phyloP scores from a whole-genome alignment of 306 rosid genomes.

The Cucurbita argyrosperma region DNA sequence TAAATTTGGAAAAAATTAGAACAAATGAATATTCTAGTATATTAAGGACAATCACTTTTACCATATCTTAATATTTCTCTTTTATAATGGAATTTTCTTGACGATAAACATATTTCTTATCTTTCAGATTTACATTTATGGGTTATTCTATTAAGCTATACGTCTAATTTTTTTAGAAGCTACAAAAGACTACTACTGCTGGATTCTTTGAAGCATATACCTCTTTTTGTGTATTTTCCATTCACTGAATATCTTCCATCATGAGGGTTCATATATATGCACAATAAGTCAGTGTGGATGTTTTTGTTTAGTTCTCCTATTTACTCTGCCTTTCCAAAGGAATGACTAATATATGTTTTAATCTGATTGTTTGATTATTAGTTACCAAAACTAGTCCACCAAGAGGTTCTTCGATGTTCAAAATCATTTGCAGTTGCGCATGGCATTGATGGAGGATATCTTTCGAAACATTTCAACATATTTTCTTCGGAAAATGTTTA shows the following conservation, averaged over 20 bases:
- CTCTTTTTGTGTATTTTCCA: neutral
- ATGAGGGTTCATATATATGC: neutral
- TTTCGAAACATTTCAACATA: conserved; percentile 47
- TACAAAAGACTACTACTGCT: neutral
- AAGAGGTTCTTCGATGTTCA: conserved; percentile 43
- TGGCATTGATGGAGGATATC: conserved; percentile 45
- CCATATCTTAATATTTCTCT: no score
- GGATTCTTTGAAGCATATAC: neutral
- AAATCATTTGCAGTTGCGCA: conserved; percentile 31
- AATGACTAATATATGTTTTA: neutral
- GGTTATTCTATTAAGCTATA: neutral
- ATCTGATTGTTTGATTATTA: conserved; percentile 12
- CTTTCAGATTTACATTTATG: no score
- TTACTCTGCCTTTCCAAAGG: neutral
- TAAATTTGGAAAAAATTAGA: no score
- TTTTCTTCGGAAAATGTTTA: conserved; percentile 57
- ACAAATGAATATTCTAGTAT: no score
- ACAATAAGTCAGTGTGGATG: neutral
- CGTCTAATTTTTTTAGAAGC: neutral
- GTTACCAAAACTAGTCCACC: conserved; percentile 76
- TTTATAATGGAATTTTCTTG: no score
- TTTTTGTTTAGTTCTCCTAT: neutral
- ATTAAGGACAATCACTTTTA: no score
- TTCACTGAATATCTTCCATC: neutral
- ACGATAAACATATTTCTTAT: no score